Evolutionary conservation across 192 early-diverging fungal genomes (phyloP).

Genomic region (Glomus cerebriforme): DNA sequence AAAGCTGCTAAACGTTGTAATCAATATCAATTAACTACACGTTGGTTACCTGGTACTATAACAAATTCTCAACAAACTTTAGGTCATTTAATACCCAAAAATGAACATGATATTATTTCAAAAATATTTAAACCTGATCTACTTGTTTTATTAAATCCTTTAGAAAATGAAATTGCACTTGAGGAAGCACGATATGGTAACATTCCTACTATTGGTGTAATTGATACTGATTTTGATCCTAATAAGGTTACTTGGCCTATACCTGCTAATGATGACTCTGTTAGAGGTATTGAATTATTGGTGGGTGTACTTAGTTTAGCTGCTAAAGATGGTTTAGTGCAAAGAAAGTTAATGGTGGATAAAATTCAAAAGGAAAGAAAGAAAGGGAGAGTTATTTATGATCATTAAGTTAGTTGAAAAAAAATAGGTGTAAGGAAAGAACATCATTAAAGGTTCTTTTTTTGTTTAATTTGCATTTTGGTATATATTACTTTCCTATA

Average conservation of each 20-base stretch:
- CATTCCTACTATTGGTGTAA: constrained; percentile 88
- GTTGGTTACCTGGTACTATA: constrained; percentile 88
- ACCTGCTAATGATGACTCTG: constrained; percentile 92
- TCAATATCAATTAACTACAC: constrained; percentile 75
- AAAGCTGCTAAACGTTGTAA: constrained; percentile 77
- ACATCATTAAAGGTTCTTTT: background rate
- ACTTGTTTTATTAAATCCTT: constrained; percentile 79
- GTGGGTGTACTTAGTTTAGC: constrained; percentile 79
- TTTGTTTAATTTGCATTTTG: background rate
- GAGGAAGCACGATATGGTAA: constrained; percentile 73
- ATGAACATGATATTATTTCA: constrained; percentile 41
- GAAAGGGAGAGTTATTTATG: background rate
- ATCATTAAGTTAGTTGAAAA: background rate
- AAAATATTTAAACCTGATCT: constrained; percentile 76
- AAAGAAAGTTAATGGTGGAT: constrained; percentile 39
- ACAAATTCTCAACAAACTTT: constrained; percentile 81
- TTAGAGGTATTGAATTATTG: constrained; percentile 74
- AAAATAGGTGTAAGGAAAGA: background rate
- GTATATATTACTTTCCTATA: no score
- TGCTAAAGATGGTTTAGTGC: constrained; percentile 60
- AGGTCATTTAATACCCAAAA: constrained; percentile 53
- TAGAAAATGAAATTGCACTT: constrained; percentile 81
- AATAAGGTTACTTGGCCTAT: constrained; percentile 85
- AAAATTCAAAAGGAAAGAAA: background rate
- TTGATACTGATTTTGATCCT: constrained; percentile 92